Evolutionary conservation across 129 eudicot genomes (phyloP), one percentile per base, ranked within the genome.

Genomic region (Apium graveolens): DNA sequence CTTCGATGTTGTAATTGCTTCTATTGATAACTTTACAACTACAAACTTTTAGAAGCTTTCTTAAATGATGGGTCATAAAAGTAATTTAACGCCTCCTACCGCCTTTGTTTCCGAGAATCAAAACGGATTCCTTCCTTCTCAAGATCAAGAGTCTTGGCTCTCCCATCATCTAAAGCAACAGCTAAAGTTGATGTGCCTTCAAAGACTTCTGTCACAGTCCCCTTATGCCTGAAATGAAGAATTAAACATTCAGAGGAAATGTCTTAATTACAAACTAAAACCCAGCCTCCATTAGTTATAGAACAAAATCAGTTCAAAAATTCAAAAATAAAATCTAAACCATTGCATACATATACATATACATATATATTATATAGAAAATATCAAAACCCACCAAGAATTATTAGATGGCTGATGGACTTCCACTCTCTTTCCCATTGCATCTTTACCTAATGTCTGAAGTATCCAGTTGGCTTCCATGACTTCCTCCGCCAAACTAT

Each of bases 401-500:
- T 89, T 86, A 75, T 81, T 86, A 43, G 95, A 87, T 45, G 87
- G 89, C 78, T 96, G 96, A 84, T 90, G 97, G 85, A 96, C 86
- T 84, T 96, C 93, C 39, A 96, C 99, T 76, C 89, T 88, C 84
- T 96, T 96, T 76, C 99, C 99, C 41, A 89, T 85, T 48, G 97
- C 96, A 87, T 90, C 92, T 86, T 87, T 96, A 24, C 99, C 99
- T 83, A 96, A 82, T 76, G 88, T 92, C 71, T 90, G 93, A 80
- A 96, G 83, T 86, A 96, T 87, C 98, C 98, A 95, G 49, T 92
- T 90, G 34, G 94, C 97, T 82, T 92, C 97, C 86, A 87, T 86
- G 70, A 95, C 84, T 78, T 86, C 97, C 49, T 84, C 81, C 81
- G 82, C 84, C 11, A 84, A 31, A 69, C 80, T 84, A 55, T 86